Conservation (phyloP, 2,329 filamentous ascomycete species). For the Pseudocercospora macadamiae region DNA sequence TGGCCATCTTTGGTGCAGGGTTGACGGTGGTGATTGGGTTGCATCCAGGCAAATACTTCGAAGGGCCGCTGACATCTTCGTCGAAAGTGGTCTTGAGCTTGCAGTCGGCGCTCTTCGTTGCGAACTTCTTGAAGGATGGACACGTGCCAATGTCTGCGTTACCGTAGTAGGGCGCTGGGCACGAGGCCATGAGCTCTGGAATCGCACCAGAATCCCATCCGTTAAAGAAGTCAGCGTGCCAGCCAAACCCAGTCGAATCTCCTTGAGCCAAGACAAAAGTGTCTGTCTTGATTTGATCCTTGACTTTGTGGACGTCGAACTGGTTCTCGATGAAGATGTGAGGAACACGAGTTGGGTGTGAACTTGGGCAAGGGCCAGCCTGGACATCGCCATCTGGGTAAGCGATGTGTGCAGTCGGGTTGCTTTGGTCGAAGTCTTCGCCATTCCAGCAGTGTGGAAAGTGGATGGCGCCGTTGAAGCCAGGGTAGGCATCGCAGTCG, state of each 20-base stretch:
- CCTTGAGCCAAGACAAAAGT: conserved; percentile 52
- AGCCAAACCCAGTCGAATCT: conserved; percentile 55
- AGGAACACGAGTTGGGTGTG: conserved; percentile 59
- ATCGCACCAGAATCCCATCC: conserved; percentile 60
- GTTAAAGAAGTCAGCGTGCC: conserved; percentile 58
- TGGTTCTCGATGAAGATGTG: conserved; percentile 57
- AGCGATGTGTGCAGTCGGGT: conserved; percentile 61
- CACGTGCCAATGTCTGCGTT: conserved; percentile 67
- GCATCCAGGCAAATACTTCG: conserved; percentile 59
- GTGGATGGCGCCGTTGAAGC: conserved; percentile 66
- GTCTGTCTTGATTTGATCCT: conserved; percentile 40
- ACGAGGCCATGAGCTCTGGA: conserved; percentile 68
- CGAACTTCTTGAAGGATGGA: conserved; percentile 42
- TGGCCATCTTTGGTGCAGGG: conserved; percentile 31
- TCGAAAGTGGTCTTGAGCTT: conserved; percentile 49
- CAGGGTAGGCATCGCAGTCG: conserved; percentile 61
- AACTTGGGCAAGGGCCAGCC: conserved; percentile 56
- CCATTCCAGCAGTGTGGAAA: conserved; percentile 77
- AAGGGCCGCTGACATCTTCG: conserved; percentile 48
- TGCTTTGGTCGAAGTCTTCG: conserved; percentile 40
- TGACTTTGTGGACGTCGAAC: conserved; percentile 41
- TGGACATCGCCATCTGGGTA: conserved; percentile 57
- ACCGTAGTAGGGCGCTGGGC: conserved; percentile 61
- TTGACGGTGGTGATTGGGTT: conserved; percentile 56
- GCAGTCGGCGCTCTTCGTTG: conserved; percentile 44